These are phyloP conservation scores for Daldinia childiae DNA, from an alignment of 495 filamentous ascomycete species.

Conservation along the genomic window DNA sequence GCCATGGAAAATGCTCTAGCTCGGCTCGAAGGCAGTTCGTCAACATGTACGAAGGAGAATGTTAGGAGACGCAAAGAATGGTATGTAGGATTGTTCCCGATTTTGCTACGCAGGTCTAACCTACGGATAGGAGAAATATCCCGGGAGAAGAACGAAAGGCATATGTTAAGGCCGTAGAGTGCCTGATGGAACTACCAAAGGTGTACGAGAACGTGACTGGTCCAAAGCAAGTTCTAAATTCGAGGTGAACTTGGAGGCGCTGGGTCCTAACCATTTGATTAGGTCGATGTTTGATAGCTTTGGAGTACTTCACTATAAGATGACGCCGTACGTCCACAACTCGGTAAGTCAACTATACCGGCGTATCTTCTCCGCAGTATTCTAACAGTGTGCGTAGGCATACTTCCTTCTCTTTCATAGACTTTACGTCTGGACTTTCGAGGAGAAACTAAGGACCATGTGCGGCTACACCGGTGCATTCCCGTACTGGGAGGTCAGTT, in stretches of 20 bases:
- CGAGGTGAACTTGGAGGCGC: not conserved
- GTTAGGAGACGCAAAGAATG: slow-evolving; percentile 58
- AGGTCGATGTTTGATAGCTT: slow-evolving; percentile 47
- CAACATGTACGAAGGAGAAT: slow-evolving; percentile 55
- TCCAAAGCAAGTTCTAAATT: slow-evolving; percentile 36
- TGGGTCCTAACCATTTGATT: not conserved
- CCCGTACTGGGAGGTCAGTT: slow-evolving; percentile 52
- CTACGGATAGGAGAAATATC: slow-evolving; percentile 51
- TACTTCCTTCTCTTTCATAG: slow-evolving; percentile 57
- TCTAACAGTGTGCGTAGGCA: slow-evolving; percentile 26
- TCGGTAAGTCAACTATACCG: slow-evolving; percentile 31
- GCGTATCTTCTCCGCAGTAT: not conserved
- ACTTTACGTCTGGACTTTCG: slow-evolving; percentile 50
- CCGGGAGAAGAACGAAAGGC: slow-evolving; percentile 50
- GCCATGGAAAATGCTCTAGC: slow-evolving; percentile 50
- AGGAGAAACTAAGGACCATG: slow-evolving; percentile 49
- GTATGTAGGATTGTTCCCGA: slow-evolving; percentile 32
- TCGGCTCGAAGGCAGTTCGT: slow-evolving; percentile 44
- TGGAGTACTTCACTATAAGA: slow-evolving; percentile 49
- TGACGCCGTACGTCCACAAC: slow-evolving; percentile 52
- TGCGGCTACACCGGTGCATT: slow-evolving; percentile 52
- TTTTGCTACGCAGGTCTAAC: slow-evolving; percentile 8
- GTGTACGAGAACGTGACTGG: slow-evolving; percentile 47
- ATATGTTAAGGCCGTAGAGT: slow-evolving; percentile 50
- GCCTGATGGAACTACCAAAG: slow-evolving; percentile 50